Percentiles rank a stretch among this genome's conserved stretches.
These are phyloP conservation scores for Elongisporangium anandrum DNA, from an alignment of 352 stramenopile species.

Conservation along the genomic window DNA sequence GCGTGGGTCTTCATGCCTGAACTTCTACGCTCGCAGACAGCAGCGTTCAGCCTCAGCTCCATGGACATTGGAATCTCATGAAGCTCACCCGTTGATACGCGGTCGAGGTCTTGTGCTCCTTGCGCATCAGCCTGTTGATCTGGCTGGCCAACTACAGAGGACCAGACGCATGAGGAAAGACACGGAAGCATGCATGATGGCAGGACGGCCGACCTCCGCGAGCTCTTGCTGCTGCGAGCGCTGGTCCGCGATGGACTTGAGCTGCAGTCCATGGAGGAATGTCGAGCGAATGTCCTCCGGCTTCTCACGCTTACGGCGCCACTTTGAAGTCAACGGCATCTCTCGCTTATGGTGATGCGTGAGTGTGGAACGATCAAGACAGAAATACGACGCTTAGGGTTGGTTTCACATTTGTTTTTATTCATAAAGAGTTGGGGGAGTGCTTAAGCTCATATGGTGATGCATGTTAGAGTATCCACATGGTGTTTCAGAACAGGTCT, in stretches of 20 bases:
- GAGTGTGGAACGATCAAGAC: neutral
- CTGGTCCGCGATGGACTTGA: conserved; percentile 31
- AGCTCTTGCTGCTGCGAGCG: conserved; percentile 32
- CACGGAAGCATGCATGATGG: neutral
- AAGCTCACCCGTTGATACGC: conserved; percentile 44
- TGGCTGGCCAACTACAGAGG: conserved; percentile 54
- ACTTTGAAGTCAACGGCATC: neutral
- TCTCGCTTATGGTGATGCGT: neutral
- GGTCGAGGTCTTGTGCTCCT: conserved; percentile 46
- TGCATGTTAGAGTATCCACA: conserved; percentile 1
- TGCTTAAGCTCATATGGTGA: neutral
- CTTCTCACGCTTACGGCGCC: conserved; percentile 19
- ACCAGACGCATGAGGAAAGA: neutral
- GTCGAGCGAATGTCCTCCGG: conserved; percentile 34
- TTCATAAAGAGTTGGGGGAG: neutral
- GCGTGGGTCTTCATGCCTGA: conserved; percentile 59
- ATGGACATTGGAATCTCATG: neutral
- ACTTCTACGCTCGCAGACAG: conserved; percentile 33
- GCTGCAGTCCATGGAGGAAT: conserved; percentile 32
- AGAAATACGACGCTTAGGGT: neutral
- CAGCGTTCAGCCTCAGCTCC: neutral
- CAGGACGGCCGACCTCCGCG: conserved; percentile 23
- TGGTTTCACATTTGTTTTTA: neutral
- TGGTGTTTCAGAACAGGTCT: conserved; percentile 1
- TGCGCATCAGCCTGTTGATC: conserved; percentile 58